Evolutionary conservation across 129 eudicot genomes (phyloP), one percentile per base, ranked within the genome.

Genomic region (Sambucus nigra): DNA sequence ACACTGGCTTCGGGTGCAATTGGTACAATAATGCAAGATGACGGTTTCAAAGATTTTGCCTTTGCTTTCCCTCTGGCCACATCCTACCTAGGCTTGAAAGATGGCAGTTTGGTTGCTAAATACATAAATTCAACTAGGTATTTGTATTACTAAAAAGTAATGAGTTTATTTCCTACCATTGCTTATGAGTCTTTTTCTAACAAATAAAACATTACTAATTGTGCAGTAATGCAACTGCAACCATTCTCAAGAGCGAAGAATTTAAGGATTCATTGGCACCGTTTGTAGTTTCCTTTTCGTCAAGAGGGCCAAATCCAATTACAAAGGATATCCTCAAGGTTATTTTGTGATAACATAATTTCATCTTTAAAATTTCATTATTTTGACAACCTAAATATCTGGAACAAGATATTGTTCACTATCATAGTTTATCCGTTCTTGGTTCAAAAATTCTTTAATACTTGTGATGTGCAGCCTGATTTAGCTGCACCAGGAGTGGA

Each of bases 1-100:
- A 47, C 19, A 45, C 13, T 64, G n/a, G 33, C 11, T 10, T 70
- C 75, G 1, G 75, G 80, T 6, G 88, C 80, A 12, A 35, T 59
- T 14, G 88, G 88, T 32, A 54, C 75, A 0, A 16, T 81, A 40
- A 67, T 70, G 81, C 48, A 33, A 28, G 70, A 61, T 40, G 16
- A 17, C 5, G 32, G 57, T 7, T 50, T 35, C 49, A 50, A 28
- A 5, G 82, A 76, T 57, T 3, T 5, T n/a, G 82, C 63, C 29
- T 51, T 40, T 19, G 22, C 55, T 40, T 66, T 29, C 16, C 73
- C 77, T 5, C 15, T 76, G 24, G 17, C 82, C 5, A 53, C 73
- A 11, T 29, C 82, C 2, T 66, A 66, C 46, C 39, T 76, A 35
- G 41, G 38, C 32, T 0, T 50, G 2, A 12, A 15, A 8, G 73